phyloP scores from a whole-genome alignment of 208 protist species.

The Leishmania aethiopica region DNA sequence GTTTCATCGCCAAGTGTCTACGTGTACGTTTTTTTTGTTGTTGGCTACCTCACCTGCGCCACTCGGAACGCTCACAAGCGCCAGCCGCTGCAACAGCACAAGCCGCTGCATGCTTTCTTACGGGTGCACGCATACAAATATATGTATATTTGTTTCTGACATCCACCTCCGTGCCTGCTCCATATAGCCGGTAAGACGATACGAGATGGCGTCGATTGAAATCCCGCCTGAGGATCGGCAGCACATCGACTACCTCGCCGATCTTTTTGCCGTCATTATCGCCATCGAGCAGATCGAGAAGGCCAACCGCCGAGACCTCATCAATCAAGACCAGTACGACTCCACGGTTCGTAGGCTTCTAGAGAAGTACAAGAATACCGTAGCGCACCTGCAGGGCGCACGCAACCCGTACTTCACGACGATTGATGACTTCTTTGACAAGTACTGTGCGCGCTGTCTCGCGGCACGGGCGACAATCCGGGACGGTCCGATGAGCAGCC shows the following conservation, averaged over 20 bases:
- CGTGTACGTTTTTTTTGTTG: neutral
- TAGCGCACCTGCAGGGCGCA: constrained; percentile 64
- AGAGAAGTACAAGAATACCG: constrained; percentile 95
- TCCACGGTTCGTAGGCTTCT: constrained; percentile 89
- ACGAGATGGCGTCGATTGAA: constrained; percentile 25
- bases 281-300: constrained; percentile 96
- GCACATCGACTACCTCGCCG: constrained; percentile 93
- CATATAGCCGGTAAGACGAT: neutral
- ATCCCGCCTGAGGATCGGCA: constrained; percentile 75
- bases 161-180: neutral
- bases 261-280: constrained; percentile 94
- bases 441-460: constrained; percentile 80
- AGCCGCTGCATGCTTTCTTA: neutral
- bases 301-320: constrained; percentile 91
- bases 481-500: constrained; percentile 45
- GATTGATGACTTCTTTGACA: constrained; percentile 92
- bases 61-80: too few relatives aligned
- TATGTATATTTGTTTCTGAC: neutral
- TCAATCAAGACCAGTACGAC: constrained; percentile 89
- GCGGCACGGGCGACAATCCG: constrained; percentile 68
- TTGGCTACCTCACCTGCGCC: neutral
- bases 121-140: neutral
- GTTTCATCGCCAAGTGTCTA: too few relatives aligned
- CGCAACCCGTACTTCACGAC: constrained; percentile 80
- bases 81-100: neutral